These are phyloP conservation scores for Rhynchospora breviuscula DNA, from an alignment of 176 grass and related monocot species.

Conservation along the genomic window DNA sequence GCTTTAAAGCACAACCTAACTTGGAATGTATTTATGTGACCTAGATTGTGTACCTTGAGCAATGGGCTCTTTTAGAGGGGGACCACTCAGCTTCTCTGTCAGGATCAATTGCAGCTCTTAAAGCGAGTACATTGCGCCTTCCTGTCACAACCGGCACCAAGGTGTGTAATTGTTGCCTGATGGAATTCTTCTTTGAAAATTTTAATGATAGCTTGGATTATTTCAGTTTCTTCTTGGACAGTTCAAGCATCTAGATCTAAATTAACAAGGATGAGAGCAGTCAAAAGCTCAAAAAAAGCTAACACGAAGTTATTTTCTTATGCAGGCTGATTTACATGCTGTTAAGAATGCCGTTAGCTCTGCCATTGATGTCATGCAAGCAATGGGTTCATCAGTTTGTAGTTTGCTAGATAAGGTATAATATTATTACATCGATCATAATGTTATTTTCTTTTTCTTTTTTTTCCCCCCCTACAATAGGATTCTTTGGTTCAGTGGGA, in stretches of 20 bases:
- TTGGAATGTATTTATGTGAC: conserved; percentile 14
- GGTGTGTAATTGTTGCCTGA: conserved; percentile 41
- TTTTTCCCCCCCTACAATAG: not conserved
- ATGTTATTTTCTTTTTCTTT: not conserved
- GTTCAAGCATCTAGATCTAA: not conserved
- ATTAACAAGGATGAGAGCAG: not conserved
- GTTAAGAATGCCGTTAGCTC: conserved; percentile 86
- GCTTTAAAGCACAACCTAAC: not conserved
- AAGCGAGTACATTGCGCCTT: conserved; percentile 81
- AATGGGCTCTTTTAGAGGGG: conserved; percentile 62
- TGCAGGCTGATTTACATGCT: conserved; percentile 65
- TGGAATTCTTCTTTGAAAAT: conserved; percentile 9
- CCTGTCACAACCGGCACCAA: conserved; percentile 63
- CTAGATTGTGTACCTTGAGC: conserved; percentile 66
- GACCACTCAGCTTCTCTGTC: conserved; percentile 58
- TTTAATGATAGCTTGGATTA: not conserved
- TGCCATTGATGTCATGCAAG: conserved; percentile 86
- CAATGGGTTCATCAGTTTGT: conserved; percentile 65
- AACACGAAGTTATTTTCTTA: conserved; percentile 8
- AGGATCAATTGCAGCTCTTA: conserved; percentile 66
- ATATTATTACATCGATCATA: not conserved
- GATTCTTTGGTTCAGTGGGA: not conserved
- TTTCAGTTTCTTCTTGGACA: not conserved
- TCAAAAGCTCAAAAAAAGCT: not conserved
- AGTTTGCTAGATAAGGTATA: conserved; percentile 72